These are phyloP conservation scores for Meyerozyma smithsonii DNA, from an alignment of 1,139 yeast genomes.

Conservation along the genomic window DNA sequence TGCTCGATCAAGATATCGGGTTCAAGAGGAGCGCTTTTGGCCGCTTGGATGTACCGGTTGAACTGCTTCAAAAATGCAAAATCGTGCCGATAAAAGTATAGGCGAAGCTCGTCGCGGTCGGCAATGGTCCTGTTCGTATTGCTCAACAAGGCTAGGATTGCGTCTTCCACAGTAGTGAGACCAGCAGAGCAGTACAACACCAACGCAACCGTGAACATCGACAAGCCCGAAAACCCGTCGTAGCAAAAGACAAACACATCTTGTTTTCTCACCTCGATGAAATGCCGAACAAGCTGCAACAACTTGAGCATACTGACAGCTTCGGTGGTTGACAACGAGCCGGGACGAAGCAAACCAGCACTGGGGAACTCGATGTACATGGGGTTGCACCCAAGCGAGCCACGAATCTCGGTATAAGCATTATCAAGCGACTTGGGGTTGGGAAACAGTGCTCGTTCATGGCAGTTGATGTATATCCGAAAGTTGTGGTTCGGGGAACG, in stretches of 20 bases:
- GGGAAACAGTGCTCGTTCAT: conserved; percentile 32
- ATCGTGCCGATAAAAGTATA: conserved; percentile 32
- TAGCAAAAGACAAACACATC: conserved; percentile 31
- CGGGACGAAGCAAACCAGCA: conserved; percentile 23
- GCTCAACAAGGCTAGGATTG: conserved; percentile 12
- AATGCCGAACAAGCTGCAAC: conserved; percentile 25
- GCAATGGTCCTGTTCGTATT: conserved; percentile 2
- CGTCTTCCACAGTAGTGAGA: conserved; percentile 18
- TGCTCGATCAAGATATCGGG: conserved; percentile 4
- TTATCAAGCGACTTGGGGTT: conserved; percentile 13
- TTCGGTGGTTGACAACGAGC: conserved; percentile 21
- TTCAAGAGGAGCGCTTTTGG: conserved; percentile 9
- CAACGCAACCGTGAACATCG: conserved; percentile 25
- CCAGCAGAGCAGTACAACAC: conserved; percentile 17
- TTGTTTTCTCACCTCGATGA: conserved; percentile 15
- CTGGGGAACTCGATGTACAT: conserved; percentile 33
- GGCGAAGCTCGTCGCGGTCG: conserved; percentile 16
- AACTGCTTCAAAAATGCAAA: conserved; percentile 27
- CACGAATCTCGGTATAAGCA: conserved; percentile 11
- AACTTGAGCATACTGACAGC: conserved; percentile 28
- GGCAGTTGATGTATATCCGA: conserved; percentile 31
- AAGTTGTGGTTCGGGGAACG: conserved; percentile 16
- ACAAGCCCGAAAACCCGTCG: conserved; percentile 41
- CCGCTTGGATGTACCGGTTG: conserved; percentile 25
- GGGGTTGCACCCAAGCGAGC: conserved; percentile 8